Evolutionary conservation across 768 basidiomycete genomes (phyloP).

Genomic region (Neoboletus magnificus): DNA sequence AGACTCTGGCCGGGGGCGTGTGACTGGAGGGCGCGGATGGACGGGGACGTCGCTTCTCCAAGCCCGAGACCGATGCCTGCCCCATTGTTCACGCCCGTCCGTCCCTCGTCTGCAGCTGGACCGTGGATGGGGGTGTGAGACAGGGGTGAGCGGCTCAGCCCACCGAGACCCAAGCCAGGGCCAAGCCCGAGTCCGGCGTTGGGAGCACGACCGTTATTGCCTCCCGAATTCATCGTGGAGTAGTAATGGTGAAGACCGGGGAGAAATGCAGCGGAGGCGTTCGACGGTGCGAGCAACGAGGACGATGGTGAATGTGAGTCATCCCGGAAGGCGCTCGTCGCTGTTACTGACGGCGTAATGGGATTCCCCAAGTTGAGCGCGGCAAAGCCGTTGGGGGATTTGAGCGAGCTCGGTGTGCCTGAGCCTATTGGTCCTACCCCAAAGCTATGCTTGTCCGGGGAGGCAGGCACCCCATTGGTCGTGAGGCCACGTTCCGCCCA

Average conservation of each 20-base stretch:
- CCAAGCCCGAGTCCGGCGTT: conserved; percentile 20
- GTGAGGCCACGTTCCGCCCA: conserved; percentile 62
- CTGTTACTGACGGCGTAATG: conserved; percentile 9
- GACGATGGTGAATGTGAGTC: conserved; percentile 32
- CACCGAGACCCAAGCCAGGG: conserved; percentile 21
- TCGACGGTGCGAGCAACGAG: conserved; percentile 56
- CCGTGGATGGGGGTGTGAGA: conserved; percentile 27
- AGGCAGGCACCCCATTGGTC: conserved; percentile 32
- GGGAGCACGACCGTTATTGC: conserved; percentile 27
- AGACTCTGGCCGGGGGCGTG: conserved; percentile 90
- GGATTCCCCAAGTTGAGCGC: conserved; percentile 13
- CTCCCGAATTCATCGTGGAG: conserved; percentile 43
- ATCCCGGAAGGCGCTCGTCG: conserved; percentile 32
- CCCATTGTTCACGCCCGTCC: conserved; percentile 9
- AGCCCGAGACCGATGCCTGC: conserved; percentile 18
- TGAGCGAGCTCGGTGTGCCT: conserved; percentile 53
- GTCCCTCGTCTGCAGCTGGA: conserved; percentile 27
- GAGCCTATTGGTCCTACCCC: conserved; percentile 25
- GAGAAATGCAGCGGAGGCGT: conserved; percentile 80
- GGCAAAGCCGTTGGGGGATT: conserved; percentile 41
- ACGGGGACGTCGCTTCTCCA: conserved; percentile 52
- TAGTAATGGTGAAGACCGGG: conserved; percentile 69
- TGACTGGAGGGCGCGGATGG: conserved; percentile 73
- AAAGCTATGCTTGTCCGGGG: conserved; percentile 34
- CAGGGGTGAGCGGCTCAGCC: conserved; percentile 29